These are phyloP conservation scores for Citeromyces siamensis DNA, from an alignment of 1,139 yeast species.

Conservation along the genomic window DNA sequence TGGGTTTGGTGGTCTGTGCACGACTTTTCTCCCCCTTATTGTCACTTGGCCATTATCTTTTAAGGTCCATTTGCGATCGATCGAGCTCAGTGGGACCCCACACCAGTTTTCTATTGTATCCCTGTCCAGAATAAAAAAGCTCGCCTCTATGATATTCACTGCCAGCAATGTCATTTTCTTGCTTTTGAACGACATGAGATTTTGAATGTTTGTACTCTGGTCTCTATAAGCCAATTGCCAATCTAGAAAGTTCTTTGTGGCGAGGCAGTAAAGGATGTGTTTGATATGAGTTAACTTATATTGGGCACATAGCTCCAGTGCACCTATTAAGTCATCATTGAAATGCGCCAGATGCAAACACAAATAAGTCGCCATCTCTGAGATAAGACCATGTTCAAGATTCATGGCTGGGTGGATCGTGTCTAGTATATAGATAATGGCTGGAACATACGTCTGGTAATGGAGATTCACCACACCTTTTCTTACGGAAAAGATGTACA, in stretches of 20 bases:
- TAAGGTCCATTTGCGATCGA: too few relatives aligned
- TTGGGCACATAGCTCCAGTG: conserved; percentile 22
- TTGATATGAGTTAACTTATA: conserved; percentile 10
- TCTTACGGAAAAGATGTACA: conserved; percentile 37
- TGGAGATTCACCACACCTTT: conserved; percentile 34
- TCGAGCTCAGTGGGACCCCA: too few relatives aligned
- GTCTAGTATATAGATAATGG: conserved; percentile 28
- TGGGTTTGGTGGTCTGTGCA: neutral
- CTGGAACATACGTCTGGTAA: conserved; percentile 45
- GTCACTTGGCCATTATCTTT: too few relatives aligned
- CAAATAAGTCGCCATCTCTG: conserved; percentile 28
- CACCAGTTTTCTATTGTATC: neutral
- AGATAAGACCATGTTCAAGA: conserved; percentile 20
- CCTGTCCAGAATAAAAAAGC: conserved; percentile 1
- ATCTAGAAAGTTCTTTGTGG: neutral
- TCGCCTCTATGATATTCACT: neutral
- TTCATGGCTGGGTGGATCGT: conserved; percentile 9
- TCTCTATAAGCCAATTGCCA: neutral
- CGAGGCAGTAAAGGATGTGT: neutral
- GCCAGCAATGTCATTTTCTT: neutral
- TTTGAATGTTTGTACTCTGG: neutral
- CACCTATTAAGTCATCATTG: conserved; percentile 23
- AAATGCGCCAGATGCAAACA: conserved; percentile 37
- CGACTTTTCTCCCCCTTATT: too few relatives aligned
- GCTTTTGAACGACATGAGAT: neutral